Base-by-base conservation (phyloP, 371 early-diverging fungal genomes). In the Nematocida displodere region DNA sequence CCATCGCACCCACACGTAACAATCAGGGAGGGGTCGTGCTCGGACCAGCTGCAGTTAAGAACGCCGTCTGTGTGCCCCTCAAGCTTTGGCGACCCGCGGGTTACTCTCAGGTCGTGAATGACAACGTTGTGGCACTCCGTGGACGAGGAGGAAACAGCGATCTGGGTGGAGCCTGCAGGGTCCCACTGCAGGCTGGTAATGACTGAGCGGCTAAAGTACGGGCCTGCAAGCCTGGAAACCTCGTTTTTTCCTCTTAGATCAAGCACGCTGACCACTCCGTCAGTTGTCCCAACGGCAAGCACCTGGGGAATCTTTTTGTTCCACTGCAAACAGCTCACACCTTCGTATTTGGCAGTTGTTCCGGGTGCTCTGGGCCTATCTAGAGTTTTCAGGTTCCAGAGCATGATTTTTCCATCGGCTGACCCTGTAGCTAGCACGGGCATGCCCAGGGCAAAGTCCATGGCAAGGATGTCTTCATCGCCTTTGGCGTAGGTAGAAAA, bases 231-330 rank as follows among this genome's bases (percentile, higher is more conserved):
- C 29, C 77, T 75, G 50, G 79, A 64, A 2, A 77, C 80, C 28
- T 80, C 79, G 42, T 64, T 67, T 71, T 84, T 82, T 54, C 77
- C 76, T 64, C 78, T 78, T 2, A 82, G 64, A 61, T 84, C 84
- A 20, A 84, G 26, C 29, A 84, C 53, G 26, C 80, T 64, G 26
- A 84, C 77, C 36, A 46, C 54, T 37, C 82, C 82, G 48, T 77
- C 71, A 11, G 46, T 64, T 8, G 82, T 82, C 2, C 82, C 82
- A 11, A 77, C 79, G 40, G 66, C 58, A 0, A 84, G 42, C 8
- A 84, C 80, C 36, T 82, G 80, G 8, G 80, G 64, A 5, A 82
- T 80, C 42, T 80, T 82, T 5, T 59, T 61, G 59, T 84, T 84
- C 81, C 80, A 84, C 22, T 78, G 46, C 2, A 84, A 55, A 22